Evolutionary conservation across 2,329 filamentous ascomycete species (phyloP).

Genomic region (Neocucurbitaria cava): DNA sequence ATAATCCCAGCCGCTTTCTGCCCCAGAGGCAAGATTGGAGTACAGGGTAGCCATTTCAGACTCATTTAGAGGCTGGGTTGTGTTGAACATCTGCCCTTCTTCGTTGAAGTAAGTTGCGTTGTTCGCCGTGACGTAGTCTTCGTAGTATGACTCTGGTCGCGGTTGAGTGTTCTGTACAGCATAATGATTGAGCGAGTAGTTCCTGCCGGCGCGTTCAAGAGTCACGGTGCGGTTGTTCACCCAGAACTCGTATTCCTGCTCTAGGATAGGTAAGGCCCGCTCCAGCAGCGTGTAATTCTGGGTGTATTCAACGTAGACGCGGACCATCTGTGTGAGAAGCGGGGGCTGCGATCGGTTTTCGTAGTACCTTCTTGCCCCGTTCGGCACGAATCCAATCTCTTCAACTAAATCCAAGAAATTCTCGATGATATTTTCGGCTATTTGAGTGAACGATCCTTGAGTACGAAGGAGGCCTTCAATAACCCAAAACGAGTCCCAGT

Average conservation of each 20-base stretch:
- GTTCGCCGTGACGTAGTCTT: conserved; percentile 71
- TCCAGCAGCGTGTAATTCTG: conserved; percentile 67
- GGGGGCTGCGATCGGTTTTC: conserved; percentile 73
- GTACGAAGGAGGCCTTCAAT: conserved; percentile 70
- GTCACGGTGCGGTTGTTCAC: conserved; percentile 65
- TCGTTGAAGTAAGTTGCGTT: conserved; percentile 68
- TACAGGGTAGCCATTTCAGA: conserved; percentile 63
- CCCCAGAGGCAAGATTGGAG: conserved; percentile 68
- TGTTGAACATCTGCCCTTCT: conserved; percentile 66
- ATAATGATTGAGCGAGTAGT: conserved; percentile 66
- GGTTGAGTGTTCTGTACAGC: conserved; percentile 70
- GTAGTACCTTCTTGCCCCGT: conserved; percentile 72
- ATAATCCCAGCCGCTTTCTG: conserved; percentile 73
- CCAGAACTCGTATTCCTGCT: conserved; percentile 71
- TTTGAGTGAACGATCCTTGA: conserved; percentile 67
- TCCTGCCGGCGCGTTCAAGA: conserved; percentile 56
- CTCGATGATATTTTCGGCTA: conserved; percentile 71
- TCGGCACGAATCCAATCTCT: conserved; percentile 70
- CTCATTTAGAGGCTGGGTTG: conserved; percentile 58
- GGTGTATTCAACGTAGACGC: conserved; percentile 68
- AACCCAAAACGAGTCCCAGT: conserved; percentile 76
- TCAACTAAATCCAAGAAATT: conserved; percentile 74
- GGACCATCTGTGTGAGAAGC: conserved; percentile 70
- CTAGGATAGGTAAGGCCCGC: conserved; percentile 67
- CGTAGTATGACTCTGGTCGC: conserved; percentile 70